phyloP scores from a whole-genome alignment of 2,329 filamentous ascomycete species.

The Fusarium anguioides region DNA sequence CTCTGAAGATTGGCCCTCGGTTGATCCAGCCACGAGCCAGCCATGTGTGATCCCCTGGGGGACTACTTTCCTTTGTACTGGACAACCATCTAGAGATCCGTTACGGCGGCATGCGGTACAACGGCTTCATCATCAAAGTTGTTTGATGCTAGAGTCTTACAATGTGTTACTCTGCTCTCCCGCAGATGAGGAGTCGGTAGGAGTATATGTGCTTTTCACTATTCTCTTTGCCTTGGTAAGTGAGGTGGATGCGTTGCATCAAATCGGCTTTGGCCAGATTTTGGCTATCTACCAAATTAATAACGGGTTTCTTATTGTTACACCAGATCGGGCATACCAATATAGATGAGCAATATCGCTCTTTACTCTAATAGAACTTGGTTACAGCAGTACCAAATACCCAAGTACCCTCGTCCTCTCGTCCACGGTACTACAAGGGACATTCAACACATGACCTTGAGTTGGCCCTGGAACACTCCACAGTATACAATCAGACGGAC shows the following conservation, averaged over 20 bases:
- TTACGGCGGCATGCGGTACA: not conserved
- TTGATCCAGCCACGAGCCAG: slow-evolving; percentile 8
- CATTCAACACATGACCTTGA: not conserved
- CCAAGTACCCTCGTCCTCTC: not conserved
- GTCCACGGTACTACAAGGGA: no score
- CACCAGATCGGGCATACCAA: not conserved
- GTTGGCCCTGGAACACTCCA: not conserved
- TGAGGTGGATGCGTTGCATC: not conserved
- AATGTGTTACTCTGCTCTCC: not conserved
- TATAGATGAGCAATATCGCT: no score
- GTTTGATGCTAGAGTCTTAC: not conserved
- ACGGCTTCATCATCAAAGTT: not conserved
- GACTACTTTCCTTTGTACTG: not conserved
- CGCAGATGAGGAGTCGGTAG: not conserved
- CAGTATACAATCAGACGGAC: no score
- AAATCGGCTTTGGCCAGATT: not conserved
- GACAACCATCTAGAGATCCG: slow-evolving; percentile 16
- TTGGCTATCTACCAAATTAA: not conserved
- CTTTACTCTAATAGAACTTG: not conserved
- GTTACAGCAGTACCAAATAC: not conserved
- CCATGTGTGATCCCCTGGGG: slow-evolving; percentile 1
- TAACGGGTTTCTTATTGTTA: not conserved
- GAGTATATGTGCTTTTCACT: not conserved
- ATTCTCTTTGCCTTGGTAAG: not conserved
- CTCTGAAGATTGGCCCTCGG: not conserved